Percentiles rank a stretch among this genome's conserved stretches.
phyloP scores from a whole-genome alignment of 2,329 filamentous ascomycete species.

The Dactylellina drechsleri region DNA sequence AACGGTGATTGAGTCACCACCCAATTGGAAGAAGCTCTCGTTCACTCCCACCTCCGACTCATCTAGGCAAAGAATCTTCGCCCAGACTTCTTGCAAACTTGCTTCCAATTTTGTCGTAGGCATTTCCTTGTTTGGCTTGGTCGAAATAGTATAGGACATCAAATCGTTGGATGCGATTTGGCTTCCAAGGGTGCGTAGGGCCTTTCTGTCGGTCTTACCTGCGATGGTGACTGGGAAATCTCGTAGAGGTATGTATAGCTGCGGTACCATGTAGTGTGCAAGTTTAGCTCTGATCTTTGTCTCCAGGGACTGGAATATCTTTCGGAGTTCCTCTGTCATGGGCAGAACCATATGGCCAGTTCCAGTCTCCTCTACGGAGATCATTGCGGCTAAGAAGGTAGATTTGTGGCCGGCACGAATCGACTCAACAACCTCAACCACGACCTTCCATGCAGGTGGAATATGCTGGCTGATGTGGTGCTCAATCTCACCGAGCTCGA shows the following conservation, averaged over 20 bases:
- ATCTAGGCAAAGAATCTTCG: constrained; percentile 23
- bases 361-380: constrained; percentile 13
- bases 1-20: constrained; percentile 59
- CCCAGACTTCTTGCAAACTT: constrained; percentile 22
- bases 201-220: background rate
- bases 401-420: constrained; percentile 22
- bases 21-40: constrained; percentile 59
- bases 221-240: background rate
- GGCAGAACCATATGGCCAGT: constrained; percentile 22
- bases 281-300: constrained; percentile 14
- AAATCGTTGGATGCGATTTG: background rate
- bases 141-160: background rate
- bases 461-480: constrained; percentile 62
- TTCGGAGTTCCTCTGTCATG: constrained; percentile 16
- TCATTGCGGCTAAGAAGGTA: constrained; percentile 18
- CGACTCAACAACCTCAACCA: constrained; percentile 65
- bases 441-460: constrained; percentile 62
- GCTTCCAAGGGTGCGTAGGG: background rate
- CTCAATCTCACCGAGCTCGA: constrained; percentile 70
- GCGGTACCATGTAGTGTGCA: constrained; percentile 1
- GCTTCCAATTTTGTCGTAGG: background rate
- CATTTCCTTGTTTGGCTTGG: background rate
- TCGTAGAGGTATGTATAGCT: background rate
- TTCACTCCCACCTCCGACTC: constrained; percentile 54
- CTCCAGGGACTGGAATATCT: constrained; percentile 12